These are phyloP conservation scores for Hypomyces perniciosus DNA, from an alignment of 2,329 filamentous ascomycete genomes.

Conservation along the genomic window DNA sequence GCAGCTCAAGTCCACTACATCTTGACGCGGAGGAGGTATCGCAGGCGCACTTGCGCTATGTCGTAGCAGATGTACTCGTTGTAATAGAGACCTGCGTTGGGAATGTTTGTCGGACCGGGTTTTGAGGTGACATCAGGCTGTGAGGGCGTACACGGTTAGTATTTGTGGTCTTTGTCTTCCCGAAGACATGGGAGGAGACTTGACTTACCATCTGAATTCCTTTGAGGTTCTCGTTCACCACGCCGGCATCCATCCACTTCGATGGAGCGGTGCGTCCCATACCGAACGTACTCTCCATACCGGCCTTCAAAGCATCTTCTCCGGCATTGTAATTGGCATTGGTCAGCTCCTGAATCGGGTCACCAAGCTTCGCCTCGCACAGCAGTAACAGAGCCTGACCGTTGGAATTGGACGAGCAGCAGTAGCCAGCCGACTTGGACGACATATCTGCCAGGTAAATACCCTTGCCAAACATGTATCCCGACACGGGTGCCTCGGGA, in stretches of 20 bases:
- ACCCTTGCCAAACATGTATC: conserved; percentile 88
- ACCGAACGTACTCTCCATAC: conserved; percentile 64
- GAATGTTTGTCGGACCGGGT: conserved; percentile 44
- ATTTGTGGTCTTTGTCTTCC: neutral
- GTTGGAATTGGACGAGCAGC: conserved; percentile 54
- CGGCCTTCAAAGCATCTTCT: conserved; percentile 52
- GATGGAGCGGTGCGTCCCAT: conserved; percentile 58
- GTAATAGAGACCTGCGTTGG: conserved; percentile 49
- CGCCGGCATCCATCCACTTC: conserved; percentile 69
- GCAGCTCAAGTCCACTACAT: conserved; percentile 25
- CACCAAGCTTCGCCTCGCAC: conserved; percentile 71
- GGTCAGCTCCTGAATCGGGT: conserved; percentile 62
- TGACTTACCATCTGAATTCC: conserved; percentile 65
- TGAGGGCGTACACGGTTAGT: conserved; percentile 8
- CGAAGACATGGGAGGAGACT: neutral
- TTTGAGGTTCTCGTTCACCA: conserved; percentile 56
- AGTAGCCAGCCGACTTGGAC: conserved; percentile 78
- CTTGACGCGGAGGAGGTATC: conserved; percentile 62
- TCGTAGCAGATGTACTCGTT: conserved; percentile 73
- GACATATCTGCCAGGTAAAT: conserved; percentile 85
- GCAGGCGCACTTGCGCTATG: conserved; percentile 60
- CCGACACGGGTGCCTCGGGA: conserved; percentile 69
- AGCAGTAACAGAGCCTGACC: conserved; percentile 69
- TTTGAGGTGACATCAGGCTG: conserved; percentile 44
- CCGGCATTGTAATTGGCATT: conserved; percentile 56